phyloP scores from a whole-genome alignment of 768 basidiomycete genomes.

The Kwoniella sp. region DNA sequence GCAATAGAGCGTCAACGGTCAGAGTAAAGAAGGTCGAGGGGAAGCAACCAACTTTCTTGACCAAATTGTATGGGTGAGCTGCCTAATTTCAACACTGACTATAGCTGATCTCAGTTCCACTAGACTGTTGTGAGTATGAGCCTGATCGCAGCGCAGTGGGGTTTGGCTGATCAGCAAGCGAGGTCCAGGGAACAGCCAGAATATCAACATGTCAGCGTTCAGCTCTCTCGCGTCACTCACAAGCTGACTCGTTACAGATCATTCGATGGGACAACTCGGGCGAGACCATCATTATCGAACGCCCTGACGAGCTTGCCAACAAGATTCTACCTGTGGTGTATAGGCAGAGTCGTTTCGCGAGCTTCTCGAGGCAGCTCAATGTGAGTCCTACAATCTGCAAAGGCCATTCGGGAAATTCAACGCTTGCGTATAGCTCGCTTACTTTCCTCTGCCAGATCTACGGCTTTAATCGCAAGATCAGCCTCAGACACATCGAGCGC shows the following conservation, averaged over 20 bases:
- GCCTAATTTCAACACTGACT: too few species aligned
- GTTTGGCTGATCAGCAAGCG: too few species aligned
- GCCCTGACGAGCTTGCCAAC: slow-evolving; percentile 86
- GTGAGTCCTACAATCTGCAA: slow-evolving; percentile 62
- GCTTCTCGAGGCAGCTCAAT: slow-evolving; percentile 96
- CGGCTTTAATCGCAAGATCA: slow-evolving; percentile 97
- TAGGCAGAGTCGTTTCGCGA: slow-evolving; percentile 92
- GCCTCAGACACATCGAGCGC: slow-evolving; percentile 77
- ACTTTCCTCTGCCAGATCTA: slow-evolving; percentile 65
- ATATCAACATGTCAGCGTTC: slow-evolving; percentile 63
- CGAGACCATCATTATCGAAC: slow-evolving; percentile 90
- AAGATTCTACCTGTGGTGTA: slow-evolving; percentile 92
- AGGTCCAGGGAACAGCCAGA: slow-evolving; percentile 81
- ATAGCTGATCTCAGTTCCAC: too few species aligned
- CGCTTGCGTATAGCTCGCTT: slow-evolving; percentile 16
- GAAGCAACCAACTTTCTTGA: slow-evolving; percentile 92
- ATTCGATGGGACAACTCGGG: slow-evolving; percentile 93
- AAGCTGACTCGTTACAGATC: slow-evolving; percentile 55
- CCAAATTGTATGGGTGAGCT: slow-evolving; percentile 89
- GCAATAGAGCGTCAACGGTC: too few species aligned
- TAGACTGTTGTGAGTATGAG: slow-evolving; percentile 29
- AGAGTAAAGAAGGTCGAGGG: slow-evolving; percentile 64
- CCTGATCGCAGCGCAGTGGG: too few species aligned
- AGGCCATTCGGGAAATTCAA: too few species aligned
- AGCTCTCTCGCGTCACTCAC: not conserved